Conservation (phyloP, 2,329 filamentous ascomycete species). For the Eutypa lata region DNA sequence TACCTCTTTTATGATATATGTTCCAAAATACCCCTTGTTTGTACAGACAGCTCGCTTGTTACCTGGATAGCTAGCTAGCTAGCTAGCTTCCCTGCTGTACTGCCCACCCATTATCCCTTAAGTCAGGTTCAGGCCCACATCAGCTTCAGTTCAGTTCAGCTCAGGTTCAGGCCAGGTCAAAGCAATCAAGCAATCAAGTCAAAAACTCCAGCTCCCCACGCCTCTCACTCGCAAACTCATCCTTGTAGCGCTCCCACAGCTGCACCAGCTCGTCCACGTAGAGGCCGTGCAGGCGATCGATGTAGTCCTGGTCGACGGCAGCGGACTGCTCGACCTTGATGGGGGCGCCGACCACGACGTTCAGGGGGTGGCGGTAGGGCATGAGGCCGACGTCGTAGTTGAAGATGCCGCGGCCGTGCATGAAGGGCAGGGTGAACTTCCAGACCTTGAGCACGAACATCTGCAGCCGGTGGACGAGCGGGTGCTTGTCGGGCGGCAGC, state of each 20-base stretch:
- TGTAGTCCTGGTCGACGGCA: conserved; percentile 68
- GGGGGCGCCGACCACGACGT: conserved; percentile 84
- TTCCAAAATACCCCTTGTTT: no score
- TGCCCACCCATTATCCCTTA: no score
- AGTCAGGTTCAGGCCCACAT: no score
- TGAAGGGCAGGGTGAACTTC: conserved; percentile 88
- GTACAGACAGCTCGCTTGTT: no score
- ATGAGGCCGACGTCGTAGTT: conserved; percentile 97
- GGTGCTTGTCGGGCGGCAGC: conserved; percentile 72
- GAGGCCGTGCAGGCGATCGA: conserved; percentile 73
- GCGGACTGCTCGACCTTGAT: conserved; percentile 65
- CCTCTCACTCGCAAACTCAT: conserved; percentile 64
- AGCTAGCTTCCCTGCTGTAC: no score
- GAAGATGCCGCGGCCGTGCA: conserved; percentile 89
- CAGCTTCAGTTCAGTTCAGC: no score
- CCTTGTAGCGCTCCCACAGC: conserved; percentile 76
- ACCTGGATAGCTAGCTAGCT: no score
- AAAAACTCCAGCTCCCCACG: conserved; percentile 66
- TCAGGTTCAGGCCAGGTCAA: no score
- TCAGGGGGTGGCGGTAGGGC: conserved; percentile 84
- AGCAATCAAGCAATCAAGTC: conserved; percentile 11
- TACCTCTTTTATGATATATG: no score
- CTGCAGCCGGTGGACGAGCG: conserved; percentile 76
- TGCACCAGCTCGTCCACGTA: conserved; percentile 75
- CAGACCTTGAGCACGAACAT: conserved; percentile 79